Percentiles rank a stretch among this genome's conserved stretches.
Evolutionary conservation across 1,139 yeast genomes (phyloP).

Genomic region (Pichia sp.): DNA sequence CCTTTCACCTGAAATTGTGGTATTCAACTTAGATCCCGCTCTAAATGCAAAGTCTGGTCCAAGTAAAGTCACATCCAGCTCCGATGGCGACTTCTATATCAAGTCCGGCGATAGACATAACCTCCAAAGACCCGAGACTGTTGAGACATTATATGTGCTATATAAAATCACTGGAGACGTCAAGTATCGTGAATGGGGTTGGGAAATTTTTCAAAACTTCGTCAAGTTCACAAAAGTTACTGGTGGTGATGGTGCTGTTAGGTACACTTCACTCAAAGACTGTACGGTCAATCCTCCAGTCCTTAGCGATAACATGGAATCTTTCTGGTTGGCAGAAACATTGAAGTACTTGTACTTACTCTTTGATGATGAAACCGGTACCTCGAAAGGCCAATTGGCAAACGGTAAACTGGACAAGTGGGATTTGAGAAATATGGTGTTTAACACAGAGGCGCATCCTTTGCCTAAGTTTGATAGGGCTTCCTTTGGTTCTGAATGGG

Average conservation of each 20-base stretch:
- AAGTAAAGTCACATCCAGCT: conserved; percentile 17
- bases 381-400: conserved; percentile 7
- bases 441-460: conserved; percentile 93
- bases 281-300: conserved; percentile 55
- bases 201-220: conserved; percentile 75
- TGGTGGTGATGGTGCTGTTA: conserved; percentile 43
- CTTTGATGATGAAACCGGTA: conserved; percentile 58
- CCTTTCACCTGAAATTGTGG: conserved; percentile 82
- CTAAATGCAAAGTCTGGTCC: conserved; percentile 9
- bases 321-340: conserved; percentile 94
- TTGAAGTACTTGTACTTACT: conserved; percentile 80
- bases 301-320: conserved; percentile 73
- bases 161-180: conserved; percentile 78
- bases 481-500: conserved; percentile 64
- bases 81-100: conserved; percentile 44
- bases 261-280: conserved; percentile 66
- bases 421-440: conserved; percentile 47
- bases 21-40: conserved; percentile 48
- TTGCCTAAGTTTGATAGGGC: conserved; percentile 66
- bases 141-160: conserved; percentile 77
- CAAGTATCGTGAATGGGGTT: conserved; percentile 86
- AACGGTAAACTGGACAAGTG: conserved; percentile 40
- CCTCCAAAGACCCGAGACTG: conserved; percentile 91
- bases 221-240: conserved; percentile 53
- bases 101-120: conserved; percentile 75